phyloP scores from a whole-genome alignment of 2,329 filamentous ascomycete genomes.

The Botrytis sinoallii region DNA sequence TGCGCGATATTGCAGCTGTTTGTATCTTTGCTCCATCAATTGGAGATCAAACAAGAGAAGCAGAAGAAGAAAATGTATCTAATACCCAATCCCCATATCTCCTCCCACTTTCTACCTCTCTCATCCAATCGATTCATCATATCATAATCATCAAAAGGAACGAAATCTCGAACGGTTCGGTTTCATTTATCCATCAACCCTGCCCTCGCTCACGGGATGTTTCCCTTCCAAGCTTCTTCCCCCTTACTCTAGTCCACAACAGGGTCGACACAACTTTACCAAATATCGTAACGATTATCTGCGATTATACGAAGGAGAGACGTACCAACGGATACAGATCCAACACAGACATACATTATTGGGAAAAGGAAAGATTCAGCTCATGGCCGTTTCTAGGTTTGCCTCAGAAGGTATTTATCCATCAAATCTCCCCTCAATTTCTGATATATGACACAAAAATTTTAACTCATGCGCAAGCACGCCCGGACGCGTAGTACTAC shows the following conservation, averaged over 20 bases:
- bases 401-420: not conserved
- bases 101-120: not conserved
- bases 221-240: not conserved
- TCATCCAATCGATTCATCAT: not conserved
- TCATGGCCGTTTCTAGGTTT: not conserved
- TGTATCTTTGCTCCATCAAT: not conserved
- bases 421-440: constrained; percentile 5
- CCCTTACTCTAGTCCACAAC: not conserved
- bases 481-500: not conserved
- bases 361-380: not conserved
- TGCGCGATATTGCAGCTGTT: not conserved
- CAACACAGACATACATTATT: not conserved
- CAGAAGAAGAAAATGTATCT: not conserved
- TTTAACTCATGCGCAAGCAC: constrained; percentile 5
- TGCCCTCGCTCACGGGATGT: not conserved
- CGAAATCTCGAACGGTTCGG: not conserved
- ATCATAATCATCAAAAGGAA: not conserved
- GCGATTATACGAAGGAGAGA: not conserved
- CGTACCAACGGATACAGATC: not conserved
- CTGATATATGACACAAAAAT: constrained; percentile 7
- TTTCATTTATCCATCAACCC: not conserved
- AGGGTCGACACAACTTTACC: not conserved
- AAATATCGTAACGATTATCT: constrained; percentile 2
- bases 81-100: not conserved
- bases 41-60: not conserved